phyloP scores from a whole-genome alignment of 345 rosid species.

The Eucalyptus globulus region DNA sequence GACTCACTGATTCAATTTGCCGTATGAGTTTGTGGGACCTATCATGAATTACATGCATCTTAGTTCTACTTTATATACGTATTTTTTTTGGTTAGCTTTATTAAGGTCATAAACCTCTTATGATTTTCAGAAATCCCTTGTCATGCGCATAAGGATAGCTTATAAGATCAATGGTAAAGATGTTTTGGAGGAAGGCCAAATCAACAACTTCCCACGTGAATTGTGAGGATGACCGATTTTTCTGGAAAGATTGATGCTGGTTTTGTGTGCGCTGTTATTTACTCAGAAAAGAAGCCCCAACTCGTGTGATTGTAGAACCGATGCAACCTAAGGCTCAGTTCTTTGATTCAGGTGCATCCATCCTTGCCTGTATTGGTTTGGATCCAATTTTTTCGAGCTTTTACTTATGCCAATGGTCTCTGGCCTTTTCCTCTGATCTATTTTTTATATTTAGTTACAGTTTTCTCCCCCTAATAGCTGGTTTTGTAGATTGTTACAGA shows the following conservation, averaged over 20 bases:
- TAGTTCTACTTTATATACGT: neutral
- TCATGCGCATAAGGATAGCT: constrained; percentile 87
- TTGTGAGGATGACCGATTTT: constrained; percentile 35
- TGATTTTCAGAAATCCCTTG: constrained; percentile 73
- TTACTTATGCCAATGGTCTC: neutral
- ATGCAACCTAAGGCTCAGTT: constrained; percentile 4
- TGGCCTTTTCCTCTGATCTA: neutral
- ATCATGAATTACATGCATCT: neutral
- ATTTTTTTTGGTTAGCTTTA: neutral
- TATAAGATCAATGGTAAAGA: constrained; percentile 75
- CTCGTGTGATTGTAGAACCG: constrained; percentile 13
- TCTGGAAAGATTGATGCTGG: neutral
- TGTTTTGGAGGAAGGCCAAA: constrained; percentile 85
- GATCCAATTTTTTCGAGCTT: neutral
- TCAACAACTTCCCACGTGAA: constrained; percentile 74
- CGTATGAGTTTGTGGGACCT: neutral
- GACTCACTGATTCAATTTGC: neutral
- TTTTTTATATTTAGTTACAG: constrained; percentile 4
- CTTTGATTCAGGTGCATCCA: neutral
- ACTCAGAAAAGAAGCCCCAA: neutral
- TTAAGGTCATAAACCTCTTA: neutral
- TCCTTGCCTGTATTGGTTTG: neutral
- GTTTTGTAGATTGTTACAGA: constrained; percentile 42
- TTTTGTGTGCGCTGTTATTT: neutral
- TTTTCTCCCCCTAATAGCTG: neutral